Evolutionary conservation across 2,329 filamentous ascomycete genomes (phyloP).

Genomic region (Fusarium sacchari): DNA sequence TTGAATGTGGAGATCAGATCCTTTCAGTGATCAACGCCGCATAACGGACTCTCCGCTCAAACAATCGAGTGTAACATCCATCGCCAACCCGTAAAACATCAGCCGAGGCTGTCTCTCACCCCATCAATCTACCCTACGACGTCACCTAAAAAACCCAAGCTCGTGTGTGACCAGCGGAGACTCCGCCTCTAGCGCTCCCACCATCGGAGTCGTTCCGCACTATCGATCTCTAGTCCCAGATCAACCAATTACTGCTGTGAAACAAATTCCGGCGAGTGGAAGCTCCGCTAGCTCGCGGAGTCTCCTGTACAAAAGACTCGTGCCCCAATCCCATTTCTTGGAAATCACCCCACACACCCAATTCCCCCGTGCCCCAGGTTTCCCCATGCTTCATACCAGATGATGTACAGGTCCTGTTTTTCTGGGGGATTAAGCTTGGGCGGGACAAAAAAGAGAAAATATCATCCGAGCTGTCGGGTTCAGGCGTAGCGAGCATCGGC

Average conservation of each 20-base stretch:
- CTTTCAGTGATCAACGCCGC: neutral
- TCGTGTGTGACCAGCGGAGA: constrained; percentile 9
- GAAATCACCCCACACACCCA: constrained; percentile 26
- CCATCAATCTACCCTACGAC: neutral
- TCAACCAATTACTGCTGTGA: neutral
- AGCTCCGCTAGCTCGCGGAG: constrained; percentile 8
- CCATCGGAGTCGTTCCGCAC: constrained; percentile 15
- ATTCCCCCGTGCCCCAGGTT: constrained; percentile 20
- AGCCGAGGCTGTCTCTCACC: neutral
- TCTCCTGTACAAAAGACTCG: constrained; percentile 7
- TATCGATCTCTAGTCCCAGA: fast-evolving
- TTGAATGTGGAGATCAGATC: constrained; percentile 9
- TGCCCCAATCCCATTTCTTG: constrained; percentile 18
- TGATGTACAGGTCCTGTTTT: constrained; percentile 3
- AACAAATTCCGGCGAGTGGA: neutral
- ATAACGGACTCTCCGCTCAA: constrained; percentile 3
- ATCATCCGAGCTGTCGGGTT: neutral
- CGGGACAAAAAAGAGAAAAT: neutral
- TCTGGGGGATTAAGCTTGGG: constrained; percentile 5
- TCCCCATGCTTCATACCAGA: constrained; percentile 18
- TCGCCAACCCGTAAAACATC: constrained; percentile 5
- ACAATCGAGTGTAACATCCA: neutral
- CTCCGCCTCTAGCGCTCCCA: neutral
- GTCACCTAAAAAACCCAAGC: neutral
- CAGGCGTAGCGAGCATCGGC: neutral